Evolutionary conservation across 2,329 filamentous ascomycete genomes (phyloP).

Genomic region (Monosporascus sp.): DNA sequence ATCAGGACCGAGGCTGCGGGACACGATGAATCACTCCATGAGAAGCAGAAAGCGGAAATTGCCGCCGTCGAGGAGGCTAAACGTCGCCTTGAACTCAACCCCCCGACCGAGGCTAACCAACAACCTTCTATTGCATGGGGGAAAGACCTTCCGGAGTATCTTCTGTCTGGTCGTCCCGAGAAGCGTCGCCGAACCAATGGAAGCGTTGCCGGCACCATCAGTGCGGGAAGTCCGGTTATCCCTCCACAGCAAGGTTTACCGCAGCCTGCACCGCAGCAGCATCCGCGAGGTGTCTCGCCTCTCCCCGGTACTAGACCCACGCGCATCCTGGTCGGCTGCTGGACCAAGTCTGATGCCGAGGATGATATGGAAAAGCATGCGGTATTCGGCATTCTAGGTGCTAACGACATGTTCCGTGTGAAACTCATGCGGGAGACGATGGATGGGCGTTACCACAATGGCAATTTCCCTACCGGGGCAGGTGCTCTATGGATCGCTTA

Average conservation of each 20-base stretch:
- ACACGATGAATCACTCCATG: constrained; percentile 29
- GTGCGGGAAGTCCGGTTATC: constrained; percentile 16
- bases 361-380: constrained; percentile 51
- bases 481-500: constrained; percentile 59
- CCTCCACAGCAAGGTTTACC: constrained; percentile 2
- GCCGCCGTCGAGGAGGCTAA: constrained; percentile 43
- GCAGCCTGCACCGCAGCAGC: background rate
- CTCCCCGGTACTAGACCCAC: constrained; percentile 51
- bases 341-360: constrained; percentile 48
- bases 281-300: constrained; percentile 8
- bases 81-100: constrained; percentile 37
- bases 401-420: constrained; percentile 60
- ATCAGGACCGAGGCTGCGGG: constrained; percentile 36
- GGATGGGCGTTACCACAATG: constrained; percentile 52
- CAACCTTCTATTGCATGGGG: constrained; percentile 48
- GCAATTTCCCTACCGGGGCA: constrained; percentile 56
- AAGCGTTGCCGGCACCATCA: constrained; percentile 29
- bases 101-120: constrained; percentile 36
- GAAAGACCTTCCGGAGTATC: constrained; percentile 40
- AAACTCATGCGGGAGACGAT: constrained; percentile 57
- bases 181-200: constrained; percentile 44
- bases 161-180: constrained; percentile 30
- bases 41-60: constrained; percentile 34
- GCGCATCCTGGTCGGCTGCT: constrained; percentile 54
- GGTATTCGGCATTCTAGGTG: constrained; percentile 56